These are phyloP conservation scores for Megacollybia marginata DNA, from an alignment of 768 basidiomycete genomes.

Conservation along the genomic window DNA sequence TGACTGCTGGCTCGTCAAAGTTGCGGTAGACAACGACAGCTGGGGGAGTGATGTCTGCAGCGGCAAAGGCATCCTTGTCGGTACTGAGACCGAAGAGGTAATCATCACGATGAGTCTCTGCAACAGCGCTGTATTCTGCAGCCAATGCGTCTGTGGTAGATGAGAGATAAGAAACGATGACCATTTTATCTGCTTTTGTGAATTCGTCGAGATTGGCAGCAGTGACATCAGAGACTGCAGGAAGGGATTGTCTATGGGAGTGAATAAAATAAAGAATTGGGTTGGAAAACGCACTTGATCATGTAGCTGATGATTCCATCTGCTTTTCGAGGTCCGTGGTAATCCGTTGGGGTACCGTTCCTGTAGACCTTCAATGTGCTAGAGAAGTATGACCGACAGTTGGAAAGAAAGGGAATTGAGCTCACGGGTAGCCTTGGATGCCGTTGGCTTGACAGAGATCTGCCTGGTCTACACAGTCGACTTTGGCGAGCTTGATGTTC, in stretches of 20 bases:
- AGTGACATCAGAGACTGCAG: constrained; percentile 83
- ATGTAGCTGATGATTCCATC: constrained; percentile 97
- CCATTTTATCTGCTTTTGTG: constrained; percentile 82
- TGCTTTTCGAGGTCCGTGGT: constrained; percentile 83
- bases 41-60: constrained; percentile 71
- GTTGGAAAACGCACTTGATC: constrained; percentile 57
- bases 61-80: constrained; percentile 60
- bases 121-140: constrained; percentile 69
- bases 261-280: constrained; percentile 11
- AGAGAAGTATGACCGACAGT: not conserved
- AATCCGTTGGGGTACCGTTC: constrained; percentile 73
- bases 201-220: constrained; percentile 75
- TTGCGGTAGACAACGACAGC: constrained; percentile 86
- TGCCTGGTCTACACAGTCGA: constrained; percentile 92
- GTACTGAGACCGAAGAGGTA: constrained; percentile 87
- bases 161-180: constrained; percentile 78
- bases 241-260: constrained; percentile 71
- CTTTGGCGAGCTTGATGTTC: constrained; percentile 88
- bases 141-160: constrained; percentile 66
- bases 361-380: constrained; percentile 92
- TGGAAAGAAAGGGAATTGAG: constrained; percentile 4
- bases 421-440: constrained; percentile 92
- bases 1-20: constrained; percentile 78
- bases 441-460: constrained; percentile 87
- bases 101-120: constrained; percentile 85